A percentile compares a stretch with the other conserved stretches of the same genome.
phyloP scores from a whole-genome alignment of 371 early-diverging fungal genomes.

The Haplosporangium sp. region DNA sequence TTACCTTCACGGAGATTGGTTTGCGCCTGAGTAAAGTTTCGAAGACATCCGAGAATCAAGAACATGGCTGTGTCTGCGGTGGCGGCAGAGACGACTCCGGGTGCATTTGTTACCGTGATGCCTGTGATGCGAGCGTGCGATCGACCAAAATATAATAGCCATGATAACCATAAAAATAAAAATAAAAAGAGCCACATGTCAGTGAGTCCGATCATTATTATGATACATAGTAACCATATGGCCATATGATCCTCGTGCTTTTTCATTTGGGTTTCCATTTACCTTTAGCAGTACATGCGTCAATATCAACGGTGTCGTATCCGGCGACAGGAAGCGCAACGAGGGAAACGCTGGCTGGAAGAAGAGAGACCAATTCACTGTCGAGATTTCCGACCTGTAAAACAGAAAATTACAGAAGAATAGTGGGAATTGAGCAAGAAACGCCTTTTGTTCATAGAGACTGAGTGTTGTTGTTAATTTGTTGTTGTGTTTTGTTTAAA shows the following conservation, averaged over 20 bases:
- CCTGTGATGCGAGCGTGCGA: constrained; percentile 29
- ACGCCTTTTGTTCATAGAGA: background rate
- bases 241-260: constrained; percentile 1
- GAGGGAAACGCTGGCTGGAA: constrained; percentile 35
- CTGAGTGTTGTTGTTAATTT: too few species aligned
- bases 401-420: background rate
- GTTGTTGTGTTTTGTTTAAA: too few species aligned
- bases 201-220: background rate
- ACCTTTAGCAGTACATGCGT: constrained; percentile 49
- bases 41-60: constrained; percentile 62
- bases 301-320: constrained; percentile 29
- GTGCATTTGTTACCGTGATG: constrained; percentile 43
- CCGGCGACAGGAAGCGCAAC: constrained; percentile 33
- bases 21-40: constrained; percentile 59
- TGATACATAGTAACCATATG: background rate
- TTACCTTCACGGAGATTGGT: constrained; percentile 61
- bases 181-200: constrained; percentile 1
- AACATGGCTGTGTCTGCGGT: constrained; percentile 66
- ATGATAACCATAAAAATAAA: background rate
- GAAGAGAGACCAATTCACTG: constrained; percentile 23
- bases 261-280: background rate
- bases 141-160: background rate
- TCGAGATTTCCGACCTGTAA: constrained; percentile 26
- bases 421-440: background rate
- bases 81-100: constrained; percentile 52